Evolutionary conservation across 106 monocot genomes (phyloP), one percentile per base, ranked within the genome.

Genomic region (Dendrobium chrysotoxum): DNA sequence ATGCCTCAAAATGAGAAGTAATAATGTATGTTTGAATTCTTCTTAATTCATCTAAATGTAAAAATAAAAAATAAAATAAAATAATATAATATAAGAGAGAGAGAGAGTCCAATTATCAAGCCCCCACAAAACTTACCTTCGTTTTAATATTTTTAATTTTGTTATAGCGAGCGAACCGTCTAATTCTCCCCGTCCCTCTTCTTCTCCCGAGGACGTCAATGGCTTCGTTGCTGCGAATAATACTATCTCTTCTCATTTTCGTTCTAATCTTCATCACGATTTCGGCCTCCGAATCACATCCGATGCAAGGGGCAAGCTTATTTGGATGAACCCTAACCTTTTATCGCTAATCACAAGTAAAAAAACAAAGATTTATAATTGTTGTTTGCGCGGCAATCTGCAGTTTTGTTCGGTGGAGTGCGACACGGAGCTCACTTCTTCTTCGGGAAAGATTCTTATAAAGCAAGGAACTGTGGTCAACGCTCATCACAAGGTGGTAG

Each of bases 391-490:
- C 72, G 41, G 28, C 21, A 41, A 75, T 65, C 53, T 75, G 45
- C 61, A 91, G 93, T 87, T 89, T 79, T 91, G 88, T 77, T 81
- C 86, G 1, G 20, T 81, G 12, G 83, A 78, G 8, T 73, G 45
- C 66, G 78, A 76, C 54, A 55, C 67, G 57, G 80, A 77, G 42
- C 50, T 81, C 7, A 39, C 74, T 2, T 64, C 28, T 58, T 79
- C 84, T 7, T 85, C 85, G 0, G 65, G 81, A 77, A 97, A 87
- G 86, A 90, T 97, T 68, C 46, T 94, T 86, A 91, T 98, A 54
- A 94, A 84, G 84, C 94, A 94, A 23, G 97, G 97, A n/a, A 98
- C 90, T 30, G 97, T 98, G 77, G 97, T 98, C 38, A 98, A 98
- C 74, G 97, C 97, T 16, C 91, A 94, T 85, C 89, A 91, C 84